Base-by-base conservation (phyloP, 2,329 filamentous ascomycete species). In the Claviceps quebecensis region DNA sequence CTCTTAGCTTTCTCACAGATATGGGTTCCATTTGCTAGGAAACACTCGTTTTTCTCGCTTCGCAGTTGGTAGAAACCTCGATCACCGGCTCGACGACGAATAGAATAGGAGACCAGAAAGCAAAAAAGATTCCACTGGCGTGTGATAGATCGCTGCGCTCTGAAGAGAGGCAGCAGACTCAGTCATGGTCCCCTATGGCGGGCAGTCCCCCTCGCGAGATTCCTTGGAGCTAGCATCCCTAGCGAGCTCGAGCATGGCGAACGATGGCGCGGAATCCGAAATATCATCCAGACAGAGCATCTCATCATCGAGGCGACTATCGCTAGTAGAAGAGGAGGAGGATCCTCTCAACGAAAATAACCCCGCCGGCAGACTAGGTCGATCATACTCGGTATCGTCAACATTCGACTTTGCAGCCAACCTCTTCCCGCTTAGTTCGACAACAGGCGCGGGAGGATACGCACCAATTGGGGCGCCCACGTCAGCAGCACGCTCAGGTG, bases 161-260 rank as follows among this genome's bases (percentile, higher is more conserved):
- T 39, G 44, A 5, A 23, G 38, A 34, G 45, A 22, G 17, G 23
- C n/a, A 23, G 26, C 7, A 5, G 34, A 69, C 7, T 19, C 67
- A 63, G 54, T 65, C 66, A 58, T 75, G 74, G 63, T 67, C 61
- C 54, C 55, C 6, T 65, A 68, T 59, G 54, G 39, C 29, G 66
- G 71, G 52, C 69, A 70, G 56, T 65, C 69, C 57, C 68, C 71
- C 56, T 67, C 80, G 55, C 87, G 93, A 71, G 93, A 98, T 75
- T 97, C 91, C 46, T 81, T 98, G 63, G 93, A 98, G 73, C 84
- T 98, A 53, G 93, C 90, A 54, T 96, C 90, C 50, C 81, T 98
- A 56, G 93, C 91, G 54, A 95, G 88, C 55, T 90, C 86, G 39
- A 88, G 85, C 59, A 62, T 68, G 44, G 50, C 59, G 50, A 61